Base-by-base conservation (phyloP, 192 early-diverging fungal species). In the Umbelopsis sp. region DNA sequence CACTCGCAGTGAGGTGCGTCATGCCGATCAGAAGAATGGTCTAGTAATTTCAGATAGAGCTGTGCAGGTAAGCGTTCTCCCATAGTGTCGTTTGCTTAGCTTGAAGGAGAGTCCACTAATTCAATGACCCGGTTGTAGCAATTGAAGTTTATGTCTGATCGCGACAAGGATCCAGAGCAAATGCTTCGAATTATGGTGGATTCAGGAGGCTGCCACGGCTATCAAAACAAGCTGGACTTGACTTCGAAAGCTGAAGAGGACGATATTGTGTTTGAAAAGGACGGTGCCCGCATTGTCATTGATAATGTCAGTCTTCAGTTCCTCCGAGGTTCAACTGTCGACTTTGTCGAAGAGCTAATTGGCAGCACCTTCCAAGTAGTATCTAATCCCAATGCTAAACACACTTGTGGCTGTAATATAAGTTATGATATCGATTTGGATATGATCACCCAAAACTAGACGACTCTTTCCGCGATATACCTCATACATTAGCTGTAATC, bases 201-300 rank as follows among this genome's bases (percentile, higher is more conserved):
- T 65, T 91, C 93, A 4, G 93, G 93, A 32, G 93, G 93, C 22
- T 95, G 93, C 80, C 93, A 95, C 65, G 93, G 93, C 45, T 95
- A 91, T 76, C 91, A 92, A 75, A 92, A 95, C 77, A 87, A 88
- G 71, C 84, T 94, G 83, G 90, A 94, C 50, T 81, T 95, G 75
- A 88, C 86, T 0, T 86, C 88, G 21, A 72, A 75, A 68, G 82
- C 86, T 16, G 85, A 90, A 45, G 82, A 85, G 20, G 88, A 93
- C 71, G 93, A 95, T 71, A 79, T 90, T 54, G 74, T 93, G 7
- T 86, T 93, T 76, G 92, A 91, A 31, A 88, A 87, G 49, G 77
- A 86, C 22, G 91, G 92, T 31, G 91, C 83, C 2, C 88, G 84
- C n/a, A 81, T 93, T 49, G 83, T 95, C 22, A 75, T 94, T 17